Evolutionary conservation across 129 eudicot genomes (phyloP), one percentile per base, ranked within the genome.

Genomic region (Scalesia atractyloides): DNA sequence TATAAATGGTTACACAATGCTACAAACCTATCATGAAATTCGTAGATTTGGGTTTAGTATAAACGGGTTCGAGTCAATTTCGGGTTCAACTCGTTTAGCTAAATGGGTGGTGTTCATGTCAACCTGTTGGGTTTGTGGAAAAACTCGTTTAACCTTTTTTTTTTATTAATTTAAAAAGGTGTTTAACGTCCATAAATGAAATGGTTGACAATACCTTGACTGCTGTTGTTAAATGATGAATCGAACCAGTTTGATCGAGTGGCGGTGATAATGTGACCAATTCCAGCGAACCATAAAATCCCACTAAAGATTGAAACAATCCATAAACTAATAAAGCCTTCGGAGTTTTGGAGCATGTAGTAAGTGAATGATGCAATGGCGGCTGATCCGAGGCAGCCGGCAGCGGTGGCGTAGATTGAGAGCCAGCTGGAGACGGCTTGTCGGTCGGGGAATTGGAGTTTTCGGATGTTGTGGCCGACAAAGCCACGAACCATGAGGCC

Each of bases 281-380:
- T 87, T 14, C 97, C 97, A 2, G 77, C 54, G 14, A 88, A 80
- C 97, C 97, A 90, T 48, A 73, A 66, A 0, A 90, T 79, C 77
- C 97, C 97, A 47, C 95, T 87, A 34, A 90, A 90, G 26, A 90
- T 90, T 1, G 94, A 84, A 14, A 90, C 97, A 47, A 90, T 79
- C 97, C 97, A 90, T 66, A 90, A 78, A 53, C 87, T 84, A 8
- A 83, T 82, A 68, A 90, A 90, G 1, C 78, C 81, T 52, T 87
- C 89, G 6, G 87, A 46, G 58, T 82, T 74, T 9, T 82, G 67
- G 43, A 90, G 85, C 97, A 87, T 90, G 80, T 81, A 87, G 66
- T 85, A 90, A 3, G 93, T 82, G 73, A 90, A 90, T 0, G 94
- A 71, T 2, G 95, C 82, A 5, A 90, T 85, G 59, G 84, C 72